These are phyloP conservation scores for Phytophthora citricola DNA, from an alignment of 352 stramenopile species.

Conservation along the genomic window DNA sequence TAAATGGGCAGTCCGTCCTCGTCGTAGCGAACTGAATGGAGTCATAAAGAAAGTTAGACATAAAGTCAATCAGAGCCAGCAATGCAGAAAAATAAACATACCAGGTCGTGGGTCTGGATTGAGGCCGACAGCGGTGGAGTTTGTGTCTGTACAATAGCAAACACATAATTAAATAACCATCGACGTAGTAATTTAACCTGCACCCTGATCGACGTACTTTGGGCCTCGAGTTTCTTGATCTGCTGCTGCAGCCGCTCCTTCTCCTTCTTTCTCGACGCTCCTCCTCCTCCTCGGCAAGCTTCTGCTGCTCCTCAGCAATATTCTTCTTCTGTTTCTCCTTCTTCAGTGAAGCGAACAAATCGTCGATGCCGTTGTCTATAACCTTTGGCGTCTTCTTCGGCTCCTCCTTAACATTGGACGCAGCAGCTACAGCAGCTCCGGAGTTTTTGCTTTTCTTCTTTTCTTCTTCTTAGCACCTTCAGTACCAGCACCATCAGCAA, in stretches of 20 bases:
- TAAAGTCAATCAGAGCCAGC: not conserved
- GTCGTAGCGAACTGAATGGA: constrained; percentile 76
- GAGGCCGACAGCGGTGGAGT: constrained; percentile 64
- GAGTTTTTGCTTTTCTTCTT: constrained; percentile 59
- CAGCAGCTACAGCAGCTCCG: not conserved
- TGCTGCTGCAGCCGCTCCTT: constrained; percentile 74
- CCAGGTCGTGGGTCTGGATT: constrained; percentile 80
- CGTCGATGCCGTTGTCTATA: constrained; percentile 69
- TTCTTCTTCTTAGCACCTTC: constrained; percentile 52
- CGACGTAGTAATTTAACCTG: not conserved
- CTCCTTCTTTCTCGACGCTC: constrained; percentile 54
- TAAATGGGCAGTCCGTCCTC: constrained; percentile 90
- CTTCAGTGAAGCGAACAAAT: constrained; percentile 81
- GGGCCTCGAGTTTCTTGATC: constrained; percentile 83
- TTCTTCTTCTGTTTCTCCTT: constrained; percentile 75
- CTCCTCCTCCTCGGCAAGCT: constrained; percentile 53
- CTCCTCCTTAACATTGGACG: constrained; percentile 8
- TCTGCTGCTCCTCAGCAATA: constrained; percentile 62
- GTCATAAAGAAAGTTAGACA: constrained; percentile 10
- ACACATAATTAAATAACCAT: constrained; percentile 2
- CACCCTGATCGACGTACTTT: constrained; percentile 57
- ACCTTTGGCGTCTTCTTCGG: constrained; percentile 32
- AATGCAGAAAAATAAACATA: constrained; percentile 30
- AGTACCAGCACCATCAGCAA: not conserved
- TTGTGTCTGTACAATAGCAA: constrained; percentile 62